A percentile compares a stretch with the other conserved stretches of the same genome.
Conservation (phyloP, 2,329 filamentous ascomycete genomes). For the Coniochaeta sp. region DNA sequence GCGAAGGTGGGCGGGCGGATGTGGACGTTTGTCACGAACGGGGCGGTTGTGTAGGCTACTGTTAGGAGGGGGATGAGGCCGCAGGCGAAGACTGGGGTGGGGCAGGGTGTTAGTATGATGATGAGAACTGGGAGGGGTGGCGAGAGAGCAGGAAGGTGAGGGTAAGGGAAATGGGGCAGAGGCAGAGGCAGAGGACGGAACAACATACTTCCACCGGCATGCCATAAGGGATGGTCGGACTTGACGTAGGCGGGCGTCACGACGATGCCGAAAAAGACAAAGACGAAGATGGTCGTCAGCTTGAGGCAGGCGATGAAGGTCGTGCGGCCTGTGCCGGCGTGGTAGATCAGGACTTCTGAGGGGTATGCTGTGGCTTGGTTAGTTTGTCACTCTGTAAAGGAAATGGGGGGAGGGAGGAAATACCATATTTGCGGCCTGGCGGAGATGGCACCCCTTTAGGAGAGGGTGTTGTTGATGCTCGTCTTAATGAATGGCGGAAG, state of each 20-base stretch:
- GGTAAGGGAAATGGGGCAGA: background rate
- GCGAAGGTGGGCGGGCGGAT: constrained; percentile 61
- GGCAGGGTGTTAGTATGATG: background rate
- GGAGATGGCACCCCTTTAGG: background rate
- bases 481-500: background rate
- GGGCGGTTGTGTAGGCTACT: constrained; percentile 57
- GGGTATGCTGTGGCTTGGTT: constrained; percentile 36
- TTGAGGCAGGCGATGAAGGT: constrained; percentile 66
- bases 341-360: constrained; percentile 62
- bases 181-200: background rate
- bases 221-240: constrained; percentile 28
- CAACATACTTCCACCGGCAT: constrained; percentile 31
- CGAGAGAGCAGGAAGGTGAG: background rate
- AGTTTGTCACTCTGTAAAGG: too few relatives aligned
- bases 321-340: constrained; percentile 61
- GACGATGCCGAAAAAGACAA: constrained; percentile 58
- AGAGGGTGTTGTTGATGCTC: background rate
- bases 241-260: constrained; percentile 52
- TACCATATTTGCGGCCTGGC: background rate
- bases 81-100: constrained; percentile 51
- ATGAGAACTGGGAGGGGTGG: too few relatives aligned
- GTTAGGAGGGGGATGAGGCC: constrained; percentile 59
- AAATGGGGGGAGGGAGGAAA: too few relatives aligned
- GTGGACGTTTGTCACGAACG: constrained; percentile 68
- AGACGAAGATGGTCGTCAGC: constrained; percentile 62